A percentile compares a stretch with the other conserved stretches of the same genome.
These are phyloP conservation scores for Vishniacozyma victoriae DNA, from an alignment of 768 basidiomycete genomes.

Conservation along the genomic window DNA sequence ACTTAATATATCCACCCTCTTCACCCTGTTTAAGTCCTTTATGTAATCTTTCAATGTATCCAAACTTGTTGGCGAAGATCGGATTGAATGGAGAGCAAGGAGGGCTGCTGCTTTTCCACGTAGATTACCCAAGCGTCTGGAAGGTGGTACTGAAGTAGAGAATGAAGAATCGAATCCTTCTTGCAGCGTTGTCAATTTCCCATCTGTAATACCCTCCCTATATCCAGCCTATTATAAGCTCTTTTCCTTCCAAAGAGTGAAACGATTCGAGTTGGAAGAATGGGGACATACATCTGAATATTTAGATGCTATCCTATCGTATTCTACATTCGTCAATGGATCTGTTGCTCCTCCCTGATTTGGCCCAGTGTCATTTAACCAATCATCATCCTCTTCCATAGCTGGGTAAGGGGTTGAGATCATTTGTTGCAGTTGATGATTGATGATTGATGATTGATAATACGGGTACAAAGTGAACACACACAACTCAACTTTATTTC, in stretches of 20 bases:
- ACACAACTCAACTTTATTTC: too few species aligned
- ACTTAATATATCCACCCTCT: slow-evolving; percentile 67
- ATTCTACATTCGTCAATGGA: slow-evolving; percentile 40
- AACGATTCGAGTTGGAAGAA: not conserved
- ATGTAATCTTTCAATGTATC: slow-evolving; percentile 52
- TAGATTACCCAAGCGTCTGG: slow-evolving; percentile 68
- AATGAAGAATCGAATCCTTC: slow-evolving; percentile 86
- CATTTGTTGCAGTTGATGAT: not conserved
- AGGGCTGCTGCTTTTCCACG: slow-evolving; percentile 66
- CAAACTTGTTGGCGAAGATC: not conserved
- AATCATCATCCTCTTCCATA: slow-evolving; percentile 32
- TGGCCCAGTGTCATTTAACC: slow-evolving; percentile 27
- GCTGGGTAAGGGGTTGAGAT: not conserved
- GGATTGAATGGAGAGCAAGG: slow-evolving; percentile 49
- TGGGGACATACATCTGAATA: slow-evolving; percentile 36
- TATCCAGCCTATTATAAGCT: slow-evolving; percentile 66
- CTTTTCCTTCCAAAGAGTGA: not conserved
- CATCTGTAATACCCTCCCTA: slow-evolving; percentile 89
- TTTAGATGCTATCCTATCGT: slow-evolving; percentile 30
- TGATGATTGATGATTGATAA: not conserved
- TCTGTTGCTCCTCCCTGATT: slow-evolving; percentile 25
- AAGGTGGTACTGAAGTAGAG: slow-evolving; percentile 56
- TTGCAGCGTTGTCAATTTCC: slow-evolving; percentile 81
- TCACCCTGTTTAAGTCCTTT: slow-evolving; percentile 56
- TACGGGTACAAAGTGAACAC: too few species aligned